Evolutionary conservation across 495 filamentous ascomycete genomes (phyloP), one percentile per base, ranked within the genome.

Genomic region (Symbiotaphrina buchneri): DNA sequence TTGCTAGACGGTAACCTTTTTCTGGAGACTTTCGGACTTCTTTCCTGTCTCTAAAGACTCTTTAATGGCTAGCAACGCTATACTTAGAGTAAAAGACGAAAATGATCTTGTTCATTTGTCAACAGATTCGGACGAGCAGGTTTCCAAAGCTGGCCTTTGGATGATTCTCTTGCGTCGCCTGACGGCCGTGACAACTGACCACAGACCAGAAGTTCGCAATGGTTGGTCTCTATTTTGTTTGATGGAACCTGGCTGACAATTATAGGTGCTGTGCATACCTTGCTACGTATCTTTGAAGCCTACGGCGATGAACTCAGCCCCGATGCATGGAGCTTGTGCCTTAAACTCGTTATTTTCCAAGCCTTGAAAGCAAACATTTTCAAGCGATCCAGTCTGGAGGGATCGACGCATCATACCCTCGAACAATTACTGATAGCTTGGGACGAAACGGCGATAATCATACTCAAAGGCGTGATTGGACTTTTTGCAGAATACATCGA

Each of bases 1-100:
- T 19, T 10, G 38, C 18, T 34, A 74, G 65, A 84, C 81, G 1
- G 74, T 87, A 7, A 91, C 85, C 0, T 90, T 90, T 43, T 92
- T 91, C 52, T 92, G 82, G 75, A 82, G 81, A 38, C 65, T 91
- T 8, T 92, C 87, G 2, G 84, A 93, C 47, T 90, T 79, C 38
- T 61, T 95, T 20, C 59, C 58, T 29, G 49, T 44, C 24, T 52
- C 55, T 17, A 64, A 54, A 26, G 53, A 54, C 11, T 36, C 39
- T n/a, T n/a, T n/a, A n/a, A n/a, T n/a, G n/a, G n/a, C n/a, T n/a
- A n/a, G n/a, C n/a, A n/a, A n/a, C n/a, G n/a, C n/a, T n/a, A n/a
- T n/a, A n/a, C n/a, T n/a, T n/a, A n/a, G n/a, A n/a, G n/a, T n/a
- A 1, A 45, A 57, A n/a, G 53, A 48, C 21, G 56, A 59, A 34